Base-by-base conservation (phyloP, 2,329 filamentous ascomycete genomes). In the Penicillium sp. region DNA sequence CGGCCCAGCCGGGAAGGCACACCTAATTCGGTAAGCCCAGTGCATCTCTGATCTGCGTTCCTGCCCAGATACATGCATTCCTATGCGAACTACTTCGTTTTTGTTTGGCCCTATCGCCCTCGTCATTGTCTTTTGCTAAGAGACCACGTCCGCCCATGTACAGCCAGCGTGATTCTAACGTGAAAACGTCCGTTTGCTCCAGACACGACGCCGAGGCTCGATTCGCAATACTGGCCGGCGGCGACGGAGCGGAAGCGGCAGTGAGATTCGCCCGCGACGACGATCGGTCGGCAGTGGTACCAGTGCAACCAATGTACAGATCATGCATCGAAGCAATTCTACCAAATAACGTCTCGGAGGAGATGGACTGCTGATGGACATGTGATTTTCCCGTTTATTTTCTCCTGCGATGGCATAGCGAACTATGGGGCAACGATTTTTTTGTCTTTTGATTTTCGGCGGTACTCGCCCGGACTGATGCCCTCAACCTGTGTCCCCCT, bases 151-250 rank as follows among this genome's bases (percentile, higher is more conserved):
- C 65, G 67, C 65, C 57, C 61, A 53, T 68, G 66, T 73, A 70
- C 70, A 78, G 76, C 73, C 71, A 74, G 71, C 70, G 69, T 77
- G 73, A 77, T 78, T 79, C 77, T 79, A 77, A 79, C 73, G 70
- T 73, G 73, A 66, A 66, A 71, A 72, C 72, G 69, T 76, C 72
- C 70, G 69, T 75, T 67, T 73, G 71, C 67, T 77, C 70, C 77
- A 79, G 77, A 78, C 73, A 75, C 76, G 75, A 69, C 76, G 74
- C 67, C 74, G 73, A 67, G 75, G 72, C 62, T 75, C 75, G 52
- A 64, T 74, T 68, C 74, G 76, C 66, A 70, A 70, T 63, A 63
- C 67, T 47, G 55, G 55, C 66, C 72, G 75, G 60, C 73, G 74
- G 62, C 73, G 73, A 69, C 70, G 75, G 63, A 75, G 73, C 68